Percentiles rank a stretch among this genome's conserved stretches.
These are phyloP conservation scores for Yamadazyma mexicana DNA, from an alignment of 1,139 yeast species.

Conservation along the genomic window DNA sequence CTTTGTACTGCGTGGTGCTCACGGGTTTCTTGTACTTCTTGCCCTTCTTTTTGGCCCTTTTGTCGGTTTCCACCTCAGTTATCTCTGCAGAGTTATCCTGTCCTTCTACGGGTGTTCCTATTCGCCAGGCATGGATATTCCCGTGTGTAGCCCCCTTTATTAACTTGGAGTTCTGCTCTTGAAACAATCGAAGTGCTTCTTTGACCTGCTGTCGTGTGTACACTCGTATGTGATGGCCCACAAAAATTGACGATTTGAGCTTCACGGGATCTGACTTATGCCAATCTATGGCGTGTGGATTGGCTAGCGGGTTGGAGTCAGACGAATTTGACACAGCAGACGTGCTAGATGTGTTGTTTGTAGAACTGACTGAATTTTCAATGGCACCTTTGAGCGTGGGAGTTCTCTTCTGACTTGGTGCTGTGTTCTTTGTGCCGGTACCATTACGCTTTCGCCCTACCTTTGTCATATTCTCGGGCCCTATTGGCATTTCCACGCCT, in stretches of 20 bases:
- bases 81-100: too few relatives aligned
- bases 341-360: too few relatives aligned
- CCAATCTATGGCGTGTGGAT: conserved; percentile 21
- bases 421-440: too few relatives aligned
- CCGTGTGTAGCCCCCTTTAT: conserved; percentile 61
- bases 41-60: neutral
- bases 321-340: too few relatives aligned
- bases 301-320: too few relatives aligned
- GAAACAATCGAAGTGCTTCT: conserved; percentile 34
- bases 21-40: conserved; percentile 1
- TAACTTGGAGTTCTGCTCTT: conserved; percentile 37
- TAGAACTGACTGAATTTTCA: too few relatives aligned
- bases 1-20: conserved; percentile 9
- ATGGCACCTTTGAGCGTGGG: too few relatives aligned
- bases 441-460: too few relatives aligned
- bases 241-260: conserved; percentile 61
- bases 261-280: conserved; percentile 26
- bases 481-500: too few relatives aligned
- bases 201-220: conserved; percentile 37
- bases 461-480: too few relatives aligned
- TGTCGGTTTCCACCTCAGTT: neutral
- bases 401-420: too few relatives aligned
- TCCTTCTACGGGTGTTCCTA: conserved; percentile 25
- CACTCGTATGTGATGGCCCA: conserved; percentile 52
- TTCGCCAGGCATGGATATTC: conserved; percentile 68